These are phyloP conservation scores for Trametes meyenii DNA, from an alignment of 768 basidiomycete genomes.

Conservation along the genomic window DNA sequence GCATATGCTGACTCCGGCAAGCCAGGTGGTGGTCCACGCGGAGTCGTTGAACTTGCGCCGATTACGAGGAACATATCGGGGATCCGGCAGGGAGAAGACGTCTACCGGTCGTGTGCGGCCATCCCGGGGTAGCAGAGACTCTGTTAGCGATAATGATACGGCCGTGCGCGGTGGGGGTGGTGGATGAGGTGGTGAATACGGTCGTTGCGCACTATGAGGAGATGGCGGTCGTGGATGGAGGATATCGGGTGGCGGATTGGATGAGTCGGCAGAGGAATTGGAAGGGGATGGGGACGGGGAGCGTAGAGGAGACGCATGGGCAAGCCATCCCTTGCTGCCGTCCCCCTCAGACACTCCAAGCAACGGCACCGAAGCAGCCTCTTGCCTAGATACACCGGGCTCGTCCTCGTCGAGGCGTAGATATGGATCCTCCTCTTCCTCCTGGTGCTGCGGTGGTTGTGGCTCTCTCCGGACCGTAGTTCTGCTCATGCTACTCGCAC, in stretches of 20 bases:
- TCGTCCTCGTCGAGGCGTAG: constrained; percentile 74
- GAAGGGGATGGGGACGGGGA: constrained; percentile 46
- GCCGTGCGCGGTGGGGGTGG: constrained; percentile 48
- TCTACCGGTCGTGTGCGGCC: constrained; percentile 64
- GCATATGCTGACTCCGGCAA: constrained; percentile 58
- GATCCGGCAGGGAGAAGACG: constrained; percentile 79
- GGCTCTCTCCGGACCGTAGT: constrained; percentile 36
- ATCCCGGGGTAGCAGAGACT: constrained; percentile 78
- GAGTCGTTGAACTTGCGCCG: constrained; percentile 77
- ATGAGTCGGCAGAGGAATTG: constrained; percentile 47
- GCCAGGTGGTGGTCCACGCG: constrained; percentile 71
- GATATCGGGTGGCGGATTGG: constrained; percentile 45
- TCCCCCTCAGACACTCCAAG: constrained; percentile 46
- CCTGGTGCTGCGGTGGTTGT: constrained; percentile 32
- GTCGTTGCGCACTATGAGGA: constrained; percentile 20
- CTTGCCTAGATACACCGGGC: constrained; percentile 38
- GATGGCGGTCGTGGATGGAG: constrained; percentile 36
- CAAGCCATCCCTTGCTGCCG: constrained; percentile 61
- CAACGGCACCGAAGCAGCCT: constrained; percentile 41
- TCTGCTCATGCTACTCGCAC: constrained; percentile 40
- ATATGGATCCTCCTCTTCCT: constrained; percentile 78
- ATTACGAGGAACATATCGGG: constrained; percentile 61
- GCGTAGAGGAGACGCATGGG: constrained; percentile 70
- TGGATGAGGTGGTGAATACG: constrained; percentile 31
- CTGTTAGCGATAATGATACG: constrained; percentile 70